These are phyloP conservation scores for Xylaria polymorpha DNA, from an alignment of 2,329 filamentous ascomycete genomes.

Conservation along the genomic window DNA sequence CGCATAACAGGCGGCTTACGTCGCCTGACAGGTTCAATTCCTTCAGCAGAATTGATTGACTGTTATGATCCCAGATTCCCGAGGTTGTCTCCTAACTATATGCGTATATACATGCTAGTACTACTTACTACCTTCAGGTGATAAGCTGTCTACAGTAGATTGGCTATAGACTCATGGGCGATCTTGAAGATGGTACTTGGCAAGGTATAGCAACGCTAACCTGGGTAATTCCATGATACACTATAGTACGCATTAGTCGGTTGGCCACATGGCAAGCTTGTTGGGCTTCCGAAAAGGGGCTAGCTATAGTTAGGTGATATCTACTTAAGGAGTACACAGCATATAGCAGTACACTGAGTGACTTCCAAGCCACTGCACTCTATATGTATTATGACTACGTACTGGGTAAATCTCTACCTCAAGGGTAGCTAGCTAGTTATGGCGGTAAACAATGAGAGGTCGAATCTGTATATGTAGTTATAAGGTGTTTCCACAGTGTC, in stretches of 20 bases:
- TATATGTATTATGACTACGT: neutral
- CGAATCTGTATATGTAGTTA: neutral
- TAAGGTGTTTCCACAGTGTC: neutral
- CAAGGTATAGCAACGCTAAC: neutral
- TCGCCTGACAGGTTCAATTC: neutral
- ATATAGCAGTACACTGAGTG: neutral
- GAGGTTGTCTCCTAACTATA: too few relatives aligned
- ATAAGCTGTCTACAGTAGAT: neutral
- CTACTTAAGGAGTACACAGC: neutral
- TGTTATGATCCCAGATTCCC: neutral
- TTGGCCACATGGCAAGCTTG: slow-evolving; percentile 28
- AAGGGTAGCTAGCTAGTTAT: neutral
- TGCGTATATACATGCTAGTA: too few relatives aligned
- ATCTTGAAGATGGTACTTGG: neutral
- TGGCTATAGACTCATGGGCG: neutral
- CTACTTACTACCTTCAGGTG: neutral
- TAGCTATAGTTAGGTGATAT: neutral
- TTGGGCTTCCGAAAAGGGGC: neutral
- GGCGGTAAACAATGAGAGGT: neutral
- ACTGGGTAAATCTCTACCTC: neutral
- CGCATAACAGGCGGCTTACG: neutral
- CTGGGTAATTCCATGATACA: neutral
- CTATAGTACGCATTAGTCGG: slow-evolving; percentile 19
- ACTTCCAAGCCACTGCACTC: neutral
- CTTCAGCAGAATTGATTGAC: neutral